phyloP scores from a whole-genome alignment of 2,329 filamentous ascomycete species.

The Penicillium crustosum region DNA sequence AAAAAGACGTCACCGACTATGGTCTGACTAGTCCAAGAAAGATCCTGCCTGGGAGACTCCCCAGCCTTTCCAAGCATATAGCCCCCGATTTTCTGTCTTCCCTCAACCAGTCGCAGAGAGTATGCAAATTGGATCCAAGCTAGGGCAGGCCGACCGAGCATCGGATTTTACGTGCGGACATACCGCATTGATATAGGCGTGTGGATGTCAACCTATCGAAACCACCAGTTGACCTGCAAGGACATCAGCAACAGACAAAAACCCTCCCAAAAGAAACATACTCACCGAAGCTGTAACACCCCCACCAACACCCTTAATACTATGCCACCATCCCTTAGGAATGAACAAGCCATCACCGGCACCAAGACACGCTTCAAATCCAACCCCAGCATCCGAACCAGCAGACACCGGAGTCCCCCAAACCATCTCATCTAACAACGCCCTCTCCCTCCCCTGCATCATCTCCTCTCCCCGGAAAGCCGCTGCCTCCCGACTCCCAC shows the following conservation, averaged over 20 bases:
- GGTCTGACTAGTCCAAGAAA: neutral
- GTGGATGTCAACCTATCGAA: conserved; percentile 50
- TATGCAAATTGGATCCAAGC: neutral
- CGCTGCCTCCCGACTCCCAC: conserved; percentile 36
- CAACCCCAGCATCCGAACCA: conserved; percentile 25
- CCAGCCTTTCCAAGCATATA: neutral
- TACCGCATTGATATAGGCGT: neutral
- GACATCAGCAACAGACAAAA: conserved; percentile 5
- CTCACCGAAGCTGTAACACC: conserved; percentile 60
- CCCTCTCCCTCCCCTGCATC: conserved; percentile 78
- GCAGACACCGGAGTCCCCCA: conserved; percentile 56
- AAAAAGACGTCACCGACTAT: neutral
- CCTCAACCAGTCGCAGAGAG: neutral
- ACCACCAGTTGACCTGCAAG: conserved; percentile 74
- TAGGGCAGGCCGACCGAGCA: neutral
- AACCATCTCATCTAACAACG: conserved; percentile 64
- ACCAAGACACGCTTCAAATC: conserved; percentile 57
- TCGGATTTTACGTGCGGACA: no score
- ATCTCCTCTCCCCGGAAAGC: conserved; percentile 77
- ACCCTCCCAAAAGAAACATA: conserved; percentile 11
- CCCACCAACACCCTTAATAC: conserved; percentile 63
- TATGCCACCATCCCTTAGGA: conserved; percentile 85
- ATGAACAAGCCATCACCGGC: conserved; percentile 75
- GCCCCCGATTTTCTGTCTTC: neutral
- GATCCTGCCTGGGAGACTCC: neutral